Evolutionary conservation across 768 basidiomycete genomes (phyloP), one percentile per base, ranked within the genome.

Genomic region (Trametes sanguinea): DNA sequence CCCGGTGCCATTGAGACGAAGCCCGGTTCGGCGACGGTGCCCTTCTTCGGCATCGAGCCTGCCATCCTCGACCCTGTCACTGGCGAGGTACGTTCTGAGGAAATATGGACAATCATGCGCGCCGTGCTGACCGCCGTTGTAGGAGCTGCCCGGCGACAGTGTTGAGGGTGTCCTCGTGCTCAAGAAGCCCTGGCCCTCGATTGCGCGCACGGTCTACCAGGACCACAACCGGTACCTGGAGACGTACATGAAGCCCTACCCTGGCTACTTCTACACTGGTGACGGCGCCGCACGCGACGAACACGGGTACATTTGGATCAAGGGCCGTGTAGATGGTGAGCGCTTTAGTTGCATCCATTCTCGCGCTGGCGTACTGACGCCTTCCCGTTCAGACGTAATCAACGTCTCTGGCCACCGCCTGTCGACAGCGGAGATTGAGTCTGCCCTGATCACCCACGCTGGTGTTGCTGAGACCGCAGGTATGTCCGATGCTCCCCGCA

Each of bases 261-360:
- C 92, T 6, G 95, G 95, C 6, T 78, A 82, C 73, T 98, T 93
- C 83, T 97, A 90, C 77, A 98, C 96, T n/a, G 97, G 97, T 27
- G 96, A 99, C 69, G 97, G 96, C 46, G 96, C 95, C 32, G 89
- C 90, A 13, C 85, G 96, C 22, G 97, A 98, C 71, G 86, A 89
- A 66, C 87, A 98, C 68, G 97, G 96, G 2, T 98, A 99, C 78
- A 91, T 96, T 73, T 98, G 97, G 96, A 98, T 99, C 76, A 94
- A 94, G 76, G 97, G 96, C 54, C 87, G 97, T 67, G 85, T 98
- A 52, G 97, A 99, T 75, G 95, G 90, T 85, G 81, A 66, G 76
- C 82, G 42, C 17, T 58, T 6, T 51, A 45, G 27, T 54, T 61
- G 22, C 33, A 62, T n/a, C 8, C n/a, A 13, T 16, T 43, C 10